Conservation (phyloP, 805 yeast species). For the Candida maesae region DNA sequence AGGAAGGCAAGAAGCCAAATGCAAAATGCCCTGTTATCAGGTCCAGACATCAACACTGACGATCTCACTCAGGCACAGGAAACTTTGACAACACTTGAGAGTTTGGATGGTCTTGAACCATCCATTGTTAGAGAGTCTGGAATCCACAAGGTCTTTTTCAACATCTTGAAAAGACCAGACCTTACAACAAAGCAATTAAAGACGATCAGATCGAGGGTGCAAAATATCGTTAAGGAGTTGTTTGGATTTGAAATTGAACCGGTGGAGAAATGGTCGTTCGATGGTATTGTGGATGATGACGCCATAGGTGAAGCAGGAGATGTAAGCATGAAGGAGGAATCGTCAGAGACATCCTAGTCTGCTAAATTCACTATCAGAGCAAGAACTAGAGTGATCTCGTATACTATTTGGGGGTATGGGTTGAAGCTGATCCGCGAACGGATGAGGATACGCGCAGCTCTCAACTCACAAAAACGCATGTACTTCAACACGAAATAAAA, state of each 20-base stretch:
- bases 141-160: slow-evolving; percentile 30
- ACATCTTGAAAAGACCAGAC: slow-evolving; percentile 36
- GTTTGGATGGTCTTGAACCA: slow-evolving; percentile 24
- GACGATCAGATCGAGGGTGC: slow-evolving; percentile 17
- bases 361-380: no score
- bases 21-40: slow-evolving; percentile 17
- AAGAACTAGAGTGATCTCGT: neutral
- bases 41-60: slow-evolving; percentile 15
- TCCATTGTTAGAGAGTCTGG: slow-evolving; percentile 31
- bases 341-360: neutral
- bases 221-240: slow-evolving; percentile 20
- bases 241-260: slow-evolving; percentile 27
- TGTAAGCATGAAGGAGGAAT: neutral
- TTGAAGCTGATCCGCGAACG: no score
- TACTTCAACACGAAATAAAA: no score
- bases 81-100: slow-evolving; percentile 24
- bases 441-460: no score
- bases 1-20: slow-evolving; percentile 30
- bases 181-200: slow-evolving; percentile 13
- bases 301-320: slow-evolving; percentile 4
- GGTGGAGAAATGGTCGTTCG: slow-evolving; percentile 29
- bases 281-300: slow-evolving; percentile 14
- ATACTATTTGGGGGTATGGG: no score
- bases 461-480: no score
- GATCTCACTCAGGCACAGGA: slow-evolving; percentile 20